These are phyloP conservation scores for Abelmoschus esculentus DNA, from an alignment of 345 rosid genomes.

Conservation along the genomic window DNA sequence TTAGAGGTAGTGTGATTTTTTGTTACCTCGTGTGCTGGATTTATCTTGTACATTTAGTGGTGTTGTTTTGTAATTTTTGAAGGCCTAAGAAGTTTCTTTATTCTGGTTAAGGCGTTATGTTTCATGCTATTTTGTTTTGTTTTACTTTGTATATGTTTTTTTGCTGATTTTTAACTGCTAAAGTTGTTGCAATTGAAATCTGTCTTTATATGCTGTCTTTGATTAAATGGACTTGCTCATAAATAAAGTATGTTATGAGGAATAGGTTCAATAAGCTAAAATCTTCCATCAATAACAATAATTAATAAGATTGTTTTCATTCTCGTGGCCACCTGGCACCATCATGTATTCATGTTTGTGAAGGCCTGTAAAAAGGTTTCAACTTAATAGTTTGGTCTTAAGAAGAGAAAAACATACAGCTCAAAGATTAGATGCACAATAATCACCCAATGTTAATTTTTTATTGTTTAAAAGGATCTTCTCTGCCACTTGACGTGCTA, in stretches of 20 bases:
- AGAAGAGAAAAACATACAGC: not conserved
- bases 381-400: not conserved
- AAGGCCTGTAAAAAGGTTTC: not conserved
- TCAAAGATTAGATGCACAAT: not conserved
- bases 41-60: not conserved
- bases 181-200: too few relatives aligned
- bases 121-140: not conserved
- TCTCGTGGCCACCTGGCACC: not conserved
- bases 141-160: not conserved
- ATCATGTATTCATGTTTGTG: not conserved
- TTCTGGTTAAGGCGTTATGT: not conserved
- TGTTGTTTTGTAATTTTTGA: not conserved
- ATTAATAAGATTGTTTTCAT: not conserved
- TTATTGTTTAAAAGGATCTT: not conserved
- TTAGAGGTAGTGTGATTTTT: not conserved
- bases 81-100: not conserved
- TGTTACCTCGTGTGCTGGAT: not conserved
- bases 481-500: not conserved
- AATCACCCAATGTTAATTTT: not conserved
- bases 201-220: not conserved
- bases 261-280: not conserved
- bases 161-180: too few relatives aligned
- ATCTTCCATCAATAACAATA: not conserved
- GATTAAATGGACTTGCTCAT: not conserved
- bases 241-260: not conserved